A percentile compares a stretch with the other conserved stretches of the same genome.
phyloP scores from a whole-genome alignment of 2,329 filamentous ascomycete species.

The Alternaria consortialis region DNA sequence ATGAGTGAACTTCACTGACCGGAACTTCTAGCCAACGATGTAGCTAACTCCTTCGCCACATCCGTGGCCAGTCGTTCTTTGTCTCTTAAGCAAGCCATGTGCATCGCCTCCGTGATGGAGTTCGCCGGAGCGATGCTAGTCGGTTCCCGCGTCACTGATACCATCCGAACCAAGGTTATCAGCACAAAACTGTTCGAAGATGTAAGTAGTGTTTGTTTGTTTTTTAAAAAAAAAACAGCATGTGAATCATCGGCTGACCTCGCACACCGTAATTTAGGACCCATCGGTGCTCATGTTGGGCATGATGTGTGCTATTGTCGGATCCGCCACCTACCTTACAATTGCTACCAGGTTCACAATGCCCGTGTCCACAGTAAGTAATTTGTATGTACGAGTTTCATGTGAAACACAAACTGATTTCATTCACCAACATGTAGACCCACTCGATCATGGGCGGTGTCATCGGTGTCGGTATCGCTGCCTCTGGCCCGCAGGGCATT shows the following conservation, averaged over 20 bases:
- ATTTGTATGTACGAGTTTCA: too few relatives aligned
- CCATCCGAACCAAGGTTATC: constrained; percentile 60
- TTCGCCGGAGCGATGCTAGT: constrained; percentile 56
- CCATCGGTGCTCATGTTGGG: constrained; percentile 62
- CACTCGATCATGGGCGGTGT: constrained; percentile 57
- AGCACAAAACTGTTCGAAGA: constrained; percentile 54
- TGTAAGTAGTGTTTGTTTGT: background rate
- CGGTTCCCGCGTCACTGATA: constrained; percentile 54
- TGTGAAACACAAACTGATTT: too few relatives aligned
- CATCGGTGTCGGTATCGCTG: constrained; percentile 57
- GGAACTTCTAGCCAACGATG: constrained; percentile 55
- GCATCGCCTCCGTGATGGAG: constrained; percentile 56
- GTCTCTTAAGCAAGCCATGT: constrained; percentile 59
- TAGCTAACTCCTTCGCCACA: constrained; percentile 60
- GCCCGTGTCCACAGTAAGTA: constrained; percentile 58
- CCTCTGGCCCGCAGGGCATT: constrained; percentile 63
- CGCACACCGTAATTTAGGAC: constrained; percentile 24
- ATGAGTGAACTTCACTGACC: background rate
- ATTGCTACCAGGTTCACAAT: constrained; percentile 62
- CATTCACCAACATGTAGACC: constrained; percentile 39
- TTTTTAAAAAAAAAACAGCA: background rate
- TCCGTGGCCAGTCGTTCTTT: constrained; percentile 59
- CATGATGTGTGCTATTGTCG: constrained; percentile 65
- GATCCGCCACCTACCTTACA: constrained; percentile 62
- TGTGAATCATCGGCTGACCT: background rate